A percentile compares a stretch with the other conserved stretches of the same genome.
phyloP scores from a whole-genome alignment of 345 rosid genomes.

The Linum usitatissimum region DNA sequence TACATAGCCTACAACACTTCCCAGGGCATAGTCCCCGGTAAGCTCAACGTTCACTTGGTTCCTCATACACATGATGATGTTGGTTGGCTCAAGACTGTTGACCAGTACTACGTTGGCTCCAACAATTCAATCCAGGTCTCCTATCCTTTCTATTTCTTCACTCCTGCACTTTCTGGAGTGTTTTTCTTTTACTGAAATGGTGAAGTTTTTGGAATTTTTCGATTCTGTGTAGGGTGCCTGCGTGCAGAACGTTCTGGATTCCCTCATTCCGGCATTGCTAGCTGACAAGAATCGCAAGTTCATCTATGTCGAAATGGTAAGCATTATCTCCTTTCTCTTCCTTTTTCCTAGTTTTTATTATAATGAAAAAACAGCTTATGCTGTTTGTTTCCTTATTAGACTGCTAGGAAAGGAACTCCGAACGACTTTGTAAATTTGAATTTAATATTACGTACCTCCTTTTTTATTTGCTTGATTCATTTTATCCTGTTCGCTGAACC shows the following conservation, averaged over 20 bases:
- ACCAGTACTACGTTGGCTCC: conserved; percentile 52
- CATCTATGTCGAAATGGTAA: conserved; percentile 31
- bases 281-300: conserved; percentile 46
- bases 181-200: background rate
- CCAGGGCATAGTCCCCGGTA: conserved; percentile 30
- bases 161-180: background rate
- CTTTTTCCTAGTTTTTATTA: background rate
- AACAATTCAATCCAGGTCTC: conserved; percentile 47
- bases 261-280: conserved; percentile 38
- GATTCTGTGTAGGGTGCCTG: conserved; percentile 37
- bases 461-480: background rate
- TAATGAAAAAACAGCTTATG: no score
- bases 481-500: background rate
- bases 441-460: background rate
- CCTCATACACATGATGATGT: conserved; percentile 49
- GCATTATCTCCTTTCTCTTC: background rate
- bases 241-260: conserved; percentile 41
- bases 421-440: background rate
- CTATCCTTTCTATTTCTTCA: background rate
- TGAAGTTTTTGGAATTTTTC: background rate
- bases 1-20: conserved; percentile 34
- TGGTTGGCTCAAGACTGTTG: conserved; percentile 53
- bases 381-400: background rate
- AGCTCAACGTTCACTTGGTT: conserved; percentile 51
- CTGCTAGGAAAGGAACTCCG: background rate